phyloP scores from a whole-genome alignment of 2,329 filamentous ascomycete species.

The Pyrenochaeta sp. region DNA sequence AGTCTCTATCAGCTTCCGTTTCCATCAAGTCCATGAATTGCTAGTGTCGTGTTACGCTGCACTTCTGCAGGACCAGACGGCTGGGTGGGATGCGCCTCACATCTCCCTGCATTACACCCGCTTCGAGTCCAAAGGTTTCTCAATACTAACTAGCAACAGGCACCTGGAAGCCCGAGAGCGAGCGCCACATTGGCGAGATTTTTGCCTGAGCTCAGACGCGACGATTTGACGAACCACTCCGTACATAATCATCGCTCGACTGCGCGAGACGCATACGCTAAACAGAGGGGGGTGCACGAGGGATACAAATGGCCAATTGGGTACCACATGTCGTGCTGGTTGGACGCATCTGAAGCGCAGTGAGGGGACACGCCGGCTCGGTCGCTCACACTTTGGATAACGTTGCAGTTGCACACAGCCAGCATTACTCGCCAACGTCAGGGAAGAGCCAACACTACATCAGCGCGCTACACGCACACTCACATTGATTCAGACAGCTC shows the following conservation, averaged over 20 bases:
- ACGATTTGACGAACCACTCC: not conserved
- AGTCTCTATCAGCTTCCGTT: not conserved
- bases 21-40: conserved; percentile 2
- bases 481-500: not conserved
- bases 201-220: conserved; percentile 32
- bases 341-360: not conserved
- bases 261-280: not conserved
- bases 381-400: not conserved
- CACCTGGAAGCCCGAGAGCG: conserved; percentile 47
- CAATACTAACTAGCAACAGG: conserved; percentile 40
- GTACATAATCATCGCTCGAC: not conserved
- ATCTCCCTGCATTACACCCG: conserved; percentile 5
- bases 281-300: not conserved
- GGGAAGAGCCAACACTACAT: not conserved
- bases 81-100: conserved; percentile 12
- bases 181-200: conserved; percentile 47
- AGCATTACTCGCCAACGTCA: not conserved
- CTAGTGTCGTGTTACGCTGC: conserved; percentile 2
- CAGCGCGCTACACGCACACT: not conserved
- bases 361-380: not conserved
- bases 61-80: not conserved
- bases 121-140: conserved; percentile 10
- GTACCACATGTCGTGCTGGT: not conserved
- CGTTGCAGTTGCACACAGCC: not conserved
- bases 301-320: not conserved